Percentiles rank a stretch among this genome's conserved stretches.
phyloP scores from a whole-genome alignment of 2,329 filamentous ascomycete species.

The Cladophialophora carrionii region DNA sequence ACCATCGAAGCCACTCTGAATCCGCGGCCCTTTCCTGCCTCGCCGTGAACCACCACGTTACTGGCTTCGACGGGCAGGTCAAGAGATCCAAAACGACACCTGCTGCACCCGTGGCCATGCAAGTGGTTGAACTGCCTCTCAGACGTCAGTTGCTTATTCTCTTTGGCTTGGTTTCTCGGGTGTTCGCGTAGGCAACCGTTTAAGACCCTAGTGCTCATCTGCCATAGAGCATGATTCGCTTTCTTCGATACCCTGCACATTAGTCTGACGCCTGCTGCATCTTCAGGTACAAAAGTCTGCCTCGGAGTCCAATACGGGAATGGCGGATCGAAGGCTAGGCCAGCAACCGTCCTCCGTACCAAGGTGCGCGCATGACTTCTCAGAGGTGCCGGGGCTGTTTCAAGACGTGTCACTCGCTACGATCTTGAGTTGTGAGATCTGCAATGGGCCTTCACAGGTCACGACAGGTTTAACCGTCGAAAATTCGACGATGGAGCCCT shows the following conservation, averaged over 20 bases:
- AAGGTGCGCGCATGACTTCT: constrained; percentile 1
- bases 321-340: constrained; percentile 3
- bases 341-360: not conserved
- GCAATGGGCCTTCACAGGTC: constrained; percentile 1
- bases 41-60: not conserved
- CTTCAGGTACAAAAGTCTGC: constrained; percentile 15
- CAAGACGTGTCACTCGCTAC: constrained; percentile 5
- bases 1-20: constrained; percentile 1
- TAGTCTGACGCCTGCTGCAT: constrained; percentile 8
- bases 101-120: not conserved
- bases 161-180: constrained; percentile 17
- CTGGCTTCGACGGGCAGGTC: not conserved
- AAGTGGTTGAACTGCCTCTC: not conserved
- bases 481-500: not conserved
- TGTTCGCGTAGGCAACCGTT: constrained; percentile 4
- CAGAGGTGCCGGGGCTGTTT: not conserved
- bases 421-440: constrained; percentile 10
- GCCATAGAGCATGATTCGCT: not conserved
- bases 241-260: constrained; percentile 1
- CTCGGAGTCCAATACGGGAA: not conserved
- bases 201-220: constrained; percentile 14
- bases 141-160: constrained; percentile 21
- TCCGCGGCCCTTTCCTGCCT: not conserved
- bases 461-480: not conserved
- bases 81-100: not conserved